These are phyloP conservation scores for Ophiocordyceps camponoti-rufipedis DNA, from an alignment of 2,329 filamentous ascomycete genomes.

Conservation along the genomic window DNA sequence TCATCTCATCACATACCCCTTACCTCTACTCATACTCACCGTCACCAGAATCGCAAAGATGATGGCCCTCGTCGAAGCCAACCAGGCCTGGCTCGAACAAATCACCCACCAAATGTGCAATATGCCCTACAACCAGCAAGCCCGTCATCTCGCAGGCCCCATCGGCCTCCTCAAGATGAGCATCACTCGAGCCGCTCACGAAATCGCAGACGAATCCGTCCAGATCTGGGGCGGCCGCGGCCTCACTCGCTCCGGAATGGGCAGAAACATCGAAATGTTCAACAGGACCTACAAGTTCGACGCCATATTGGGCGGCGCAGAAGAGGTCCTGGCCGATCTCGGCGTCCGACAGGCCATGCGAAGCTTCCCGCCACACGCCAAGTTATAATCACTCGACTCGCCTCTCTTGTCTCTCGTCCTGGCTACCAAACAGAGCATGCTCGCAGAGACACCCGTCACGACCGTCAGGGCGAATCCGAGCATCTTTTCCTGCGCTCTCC, in stretches of 20 bases:
- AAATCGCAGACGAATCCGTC: slow-evolving; percentile 66
- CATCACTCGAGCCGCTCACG: slow-evolving; percentile 58
- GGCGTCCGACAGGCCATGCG: slow-evolving; percentile 73
- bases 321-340: slow-evolving; percentile 67
- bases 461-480: slow-evolving; percentile 13
- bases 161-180: slow-evolving; percentile 26
- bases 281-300: slow-evolving; percentile 72
- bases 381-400: slow-evolving; percentile 33
- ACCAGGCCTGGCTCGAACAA: too few species aligned
- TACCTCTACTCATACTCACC: too few species aligned
- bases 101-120: too few species aligned
- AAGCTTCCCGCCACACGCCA: slow-evolving; percentile 55
- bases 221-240: slow-evolving; percentile 33
- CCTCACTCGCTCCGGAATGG: not conserved
- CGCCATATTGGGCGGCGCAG: slow-evolving; percentile 60
- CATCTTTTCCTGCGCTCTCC: slow-evolving; percentile 5
- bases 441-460: slow-evolving; percentile 4
- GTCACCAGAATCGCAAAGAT: too few species aligned
- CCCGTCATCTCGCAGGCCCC: too few species aligned
- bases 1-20: too few species aligned
- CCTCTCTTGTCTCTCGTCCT: slow-evolving; percentile 9
- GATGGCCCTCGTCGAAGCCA: too few species aligned
- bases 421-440: slow-evolving; percentile 16
- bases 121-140: too few species aligned
- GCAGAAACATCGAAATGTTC: slow-evolving; percentile 25